These are phyloP conservation scores for Cladorrhinum sp. DNA, from an alignment of 2,329 filamentous ascomycete genomes.

Conservation along the genomic window DNA sequence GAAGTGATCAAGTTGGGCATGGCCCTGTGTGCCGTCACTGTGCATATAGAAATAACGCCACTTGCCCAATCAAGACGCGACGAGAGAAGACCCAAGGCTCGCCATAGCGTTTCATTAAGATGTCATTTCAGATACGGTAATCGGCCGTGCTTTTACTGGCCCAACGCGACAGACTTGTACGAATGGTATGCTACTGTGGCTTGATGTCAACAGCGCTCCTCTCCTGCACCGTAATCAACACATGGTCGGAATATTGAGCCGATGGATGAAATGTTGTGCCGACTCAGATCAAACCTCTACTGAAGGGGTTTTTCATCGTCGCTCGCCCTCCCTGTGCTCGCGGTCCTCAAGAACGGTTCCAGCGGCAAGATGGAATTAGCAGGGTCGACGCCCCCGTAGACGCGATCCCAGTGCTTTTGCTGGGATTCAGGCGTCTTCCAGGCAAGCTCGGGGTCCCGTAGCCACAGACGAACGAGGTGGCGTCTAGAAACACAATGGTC, in stretches of 20 bases:
- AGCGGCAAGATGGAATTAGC: slow-evolving; percentile 55
- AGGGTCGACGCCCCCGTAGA: slow-evolving; percentile 51
- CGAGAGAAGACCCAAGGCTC: background rate
- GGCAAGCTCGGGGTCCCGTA: slow-evolving; percentile 47
- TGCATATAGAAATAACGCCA: background rate
- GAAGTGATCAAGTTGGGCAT: too few species aligned
- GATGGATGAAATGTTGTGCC: background rate
- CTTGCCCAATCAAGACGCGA: background rate
- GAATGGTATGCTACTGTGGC: slow-evolving; percentile 12
- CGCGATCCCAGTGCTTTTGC: slow-evolving; percentile 47
- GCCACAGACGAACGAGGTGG: slow-evolving; percentile 49
- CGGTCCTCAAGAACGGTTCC: slow-evolving; percentile 48
- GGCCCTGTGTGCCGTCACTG: background rate
- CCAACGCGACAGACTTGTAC: background rate
- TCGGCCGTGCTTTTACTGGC: background rate
- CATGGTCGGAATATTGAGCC: background rate
- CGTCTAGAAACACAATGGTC: slow-evolving; percentile 32
- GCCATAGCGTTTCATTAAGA: slow-evolving; percentile 13
- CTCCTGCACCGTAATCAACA: background rate
- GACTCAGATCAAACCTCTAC: background rate
- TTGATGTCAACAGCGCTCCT: slow-evolving; percentile 4
- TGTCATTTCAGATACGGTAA: background rate
- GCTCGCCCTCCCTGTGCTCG: slow-evolving; percentile 22
- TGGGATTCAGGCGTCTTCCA: slow-evolving; percentile 47
- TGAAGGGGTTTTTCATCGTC: background rate